Base-by-base conservation (phyloP, 306 rosid species). In the Senna tora region DNA sequence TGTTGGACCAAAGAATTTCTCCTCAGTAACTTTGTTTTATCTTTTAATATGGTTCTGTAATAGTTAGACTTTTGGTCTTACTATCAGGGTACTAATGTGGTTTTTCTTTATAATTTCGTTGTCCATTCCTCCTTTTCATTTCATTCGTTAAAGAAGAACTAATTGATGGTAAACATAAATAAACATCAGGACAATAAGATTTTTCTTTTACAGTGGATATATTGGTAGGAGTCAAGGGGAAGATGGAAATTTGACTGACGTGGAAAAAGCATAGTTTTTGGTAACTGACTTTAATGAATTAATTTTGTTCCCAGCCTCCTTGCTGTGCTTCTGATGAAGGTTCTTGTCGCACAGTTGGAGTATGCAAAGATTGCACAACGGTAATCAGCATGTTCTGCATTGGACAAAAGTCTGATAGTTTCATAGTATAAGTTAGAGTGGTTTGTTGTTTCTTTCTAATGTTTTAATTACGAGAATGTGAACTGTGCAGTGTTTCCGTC, bases 321-420 rank as follows among this genome's bases (percentile, higher is more conserved):
- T 94, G 98, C 85, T 94, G 96, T 80, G 77, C 88, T 69, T 78
- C 92, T 67, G 71, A 34, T 62, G 94, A 75, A 49, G 89, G 82
- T 62, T 61, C 87, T 54, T 94, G 99, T 83, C 82, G 50, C 80
- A 39, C 90, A 51, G 82, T 65, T 49, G 97, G 95, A 82, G 83
- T 62, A 53, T 94, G 99, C 86, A 91, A 84, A 69, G 96, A 94
- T 79, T 94, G 99, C 82, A 94, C 97, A 61, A 94, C 96, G 91
- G 99, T 94, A 89, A 88, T 36, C 30, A 36, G 28, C 28, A n/a
- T n/a, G 22, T n/a, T 34, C 45, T 60, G 30, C 47, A 36, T 34
- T 36, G 49, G 21, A 78, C 52, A 73, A 36, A 65, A 49, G 22
- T 69, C 21, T 71, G 51, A 39, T 42, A 60, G 62, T 28, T 57